Evolutionary conservation across 2,329 filamentous ascomycete species (phyloP).

Genomic region (Mariannaea elegans): DNA sequence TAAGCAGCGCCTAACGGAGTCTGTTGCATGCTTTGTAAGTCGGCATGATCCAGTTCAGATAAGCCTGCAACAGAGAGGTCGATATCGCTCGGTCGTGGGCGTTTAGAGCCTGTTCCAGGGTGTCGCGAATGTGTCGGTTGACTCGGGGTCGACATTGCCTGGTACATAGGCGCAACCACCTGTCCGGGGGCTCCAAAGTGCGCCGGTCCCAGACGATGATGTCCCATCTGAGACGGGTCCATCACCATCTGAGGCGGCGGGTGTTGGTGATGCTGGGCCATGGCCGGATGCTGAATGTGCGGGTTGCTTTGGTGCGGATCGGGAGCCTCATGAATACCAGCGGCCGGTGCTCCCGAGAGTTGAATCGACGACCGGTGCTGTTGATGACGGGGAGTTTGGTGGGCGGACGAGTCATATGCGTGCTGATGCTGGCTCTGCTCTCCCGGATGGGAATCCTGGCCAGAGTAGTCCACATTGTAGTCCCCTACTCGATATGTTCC

Average conservation of each 20-base stretch:
- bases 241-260: slow-evolving; percentile 64
- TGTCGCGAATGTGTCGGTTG: slow-evolving; percentile 45
- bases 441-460: slow-evolving; percentile 72
- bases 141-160: slow-evolving; percentile 55
- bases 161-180: slow-evolving; percentile 62
- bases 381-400: slow-evolving; percentile 47
- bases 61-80: slow-evolving; percentile 63
- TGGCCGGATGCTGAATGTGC: slow-evolving; percentile 45
- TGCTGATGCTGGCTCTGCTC: slow-evolving; percentile 71
- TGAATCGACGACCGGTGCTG: slow-evolving; percentile 59
- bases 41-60: slow-evolving; percentile 61
- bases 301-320: slow-evolving; percentile 48
- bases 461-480: slow-evolving; percentile 79
- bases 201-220: slow-evolving; percentile 60
- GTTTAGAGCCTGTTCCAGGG: slow-evolving; percentile 54
- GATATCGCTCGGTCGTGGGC: slow-evolving; percentile 66
- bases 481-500: slow-evolving; percentile 77
- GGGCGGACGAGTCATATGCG: slow-evolving; percentile 63
- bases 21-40: slow-evolving; percentile 65
- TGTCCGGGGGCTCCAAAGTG: slow-evolving; percentile 61
- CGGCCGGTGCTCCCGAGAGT: slow-evolving; percentile 52
- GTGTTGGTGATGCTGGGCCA: slow-evolving; percentile 57
- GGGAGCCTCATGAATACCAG: slow-evolving; percentile 56
- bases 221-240: slow-evolving; percentile 63
- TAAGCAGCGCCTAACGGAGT: slow-evolving; percentile 62